phyloP scores from a whole-genome alignment of 176 grass and related monocot genomes.

The Eleusine indica region DNA sequence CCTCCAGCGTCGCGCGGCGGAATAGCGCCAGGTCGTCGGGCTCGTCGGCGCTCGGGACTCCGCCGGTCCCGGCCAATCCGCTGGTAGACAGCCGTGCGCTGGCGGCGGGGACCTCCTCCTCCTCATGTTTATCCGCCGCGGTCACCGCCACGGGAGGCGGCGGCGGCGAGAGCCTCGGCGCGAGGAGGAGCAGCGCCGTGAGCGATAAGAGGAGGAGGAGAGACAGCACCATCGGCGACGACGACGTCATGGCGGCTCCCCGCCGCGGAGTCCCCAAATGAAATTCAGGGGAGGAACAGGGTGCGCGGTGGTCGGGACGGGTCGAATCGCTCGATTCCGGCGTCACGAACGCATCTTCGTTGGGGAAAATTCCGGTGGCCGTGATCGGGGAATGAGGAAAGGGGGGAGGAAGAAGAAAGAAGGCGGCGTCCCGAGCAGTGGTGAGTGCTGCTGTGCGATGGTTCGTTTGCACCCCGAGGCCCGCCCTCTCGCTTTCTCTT shows the following conservation, averaged over 20 bases:
- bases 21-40: conserved; percentile 62
- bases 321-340: background rate
- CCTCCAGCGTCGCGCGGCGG: conserved; percentile 56
- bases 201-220: conserved; percentile 52
- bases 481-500: conserved; percentile 21
- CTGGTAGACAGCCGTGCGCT: background rate
- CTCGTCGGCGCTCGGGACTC: conserved; percentile 19
- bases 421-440: background rate
- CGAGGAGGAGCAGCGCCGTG: conserved; percentile 49
- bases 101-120: background rate
- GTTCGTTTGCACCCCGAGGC: background rate
- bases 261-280: background rate
- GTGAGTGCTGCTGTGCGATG: conserved; percentile 10
- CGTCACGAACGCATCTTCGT: background rate
- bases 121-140: background rate
- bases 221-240: conserved; percentile 51
- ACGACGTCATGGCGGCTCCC: background rate
- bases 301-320: background rate
- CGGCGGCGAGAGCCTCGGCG: conserved; percentile 35
- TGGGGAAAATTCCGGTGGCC: background rate
- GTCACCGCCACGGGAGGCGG: background rate
- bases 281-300: conserved; percentile 8
- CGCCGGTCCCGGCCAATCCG: background rate
- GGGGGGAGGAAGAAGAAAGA: background rate
- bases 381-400: background rate